Conservation (phyloP, 75 land plant species). For the Adiantum capillusveneris region DNA sequence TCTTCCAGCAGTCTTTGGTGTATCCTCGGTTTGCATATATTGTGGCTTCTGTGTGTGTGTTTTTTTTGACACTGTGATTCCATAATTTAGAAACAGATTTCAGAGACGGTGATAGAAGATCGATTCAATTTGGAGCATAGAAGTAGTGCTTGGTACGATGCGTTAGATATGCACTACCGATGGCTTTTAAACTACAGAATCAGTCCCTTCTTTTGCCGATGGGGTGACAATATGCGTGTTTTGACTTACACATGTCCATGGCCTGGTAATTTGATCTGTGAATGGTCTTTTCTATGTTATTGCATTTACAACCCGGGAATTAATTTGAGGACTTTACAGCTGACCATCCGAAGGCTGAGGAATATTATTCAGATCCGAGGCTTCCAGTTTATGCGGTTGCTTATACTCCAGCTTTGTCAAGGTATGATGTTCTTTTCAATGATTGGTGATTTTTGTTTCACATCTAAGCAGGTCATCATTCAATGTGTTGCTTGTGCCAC, state of each 20-base stretch:
- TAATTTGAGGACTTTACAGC: constrained; percentile 32
- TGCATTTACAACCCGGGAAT: background rate
- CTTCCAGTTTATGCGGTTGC: constrained; percentile 96
- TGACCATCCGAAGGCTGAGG: constrained; percentile 92
- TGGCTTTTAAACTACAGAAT: constrained; percentile 93
- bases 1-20: constrained; percentile 97
- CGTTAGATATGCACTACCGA: constrained; percentile 74
- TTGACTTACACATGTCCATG: constrained; percentile 93
- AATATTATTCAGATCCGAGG: constrained; percentile 85
- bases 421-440: no score
- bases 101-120: constrained; percentile 98
- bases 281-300: background rate
- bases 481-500: no score
- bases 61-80: background rate
- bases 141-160: constrained; percentile 78
- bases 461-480: no score
- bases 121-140: constrained; percentile 87
- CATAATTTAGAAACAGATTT: constrained; percentile 38
- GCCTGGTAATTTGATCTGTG: constrained; percentile 94
- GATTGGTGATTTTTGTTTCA: no score
- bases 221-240: constrained; percentile 97
- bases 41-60: background rate
- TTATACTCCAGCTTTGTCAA: constrained; percentile 59
- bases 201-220: constrained; percentile 95
- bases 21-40: constrained; percentile 43